A percentile compares a stretch with the other conserved stretches of the same genome.
Evolutionary conservation across 768 basidiomycete species (phyloP).

Genomic region (Pleurotus ostreatus): DNA sequence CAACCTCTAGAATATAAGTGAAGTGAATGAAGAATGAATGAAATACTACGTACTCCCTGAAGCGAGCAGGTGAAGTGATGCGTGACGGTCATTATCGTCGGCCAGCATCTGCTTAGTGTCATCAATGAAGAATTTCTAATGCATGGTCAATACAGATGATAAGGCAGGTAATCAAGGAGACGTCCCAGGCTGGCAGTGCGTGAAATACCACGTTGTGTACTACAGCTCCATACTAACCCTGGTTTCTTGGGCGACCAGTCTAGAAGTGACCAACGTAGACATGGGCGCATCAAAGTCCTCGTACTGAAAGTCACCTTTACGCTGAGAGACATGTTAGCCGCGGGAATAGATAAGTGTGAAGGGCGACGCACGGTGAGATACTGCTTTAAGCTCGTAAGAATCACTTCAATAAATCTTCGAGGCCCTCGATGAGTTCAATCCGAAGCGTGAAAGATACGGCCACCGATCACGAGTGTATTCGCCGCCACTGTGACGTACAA

Average conservation of each 20-base stretch:
- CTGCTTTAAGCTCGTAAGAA: background rate
- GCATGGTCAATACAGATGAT: no score
- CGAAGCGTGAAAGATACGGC: conserved; percentile 36
- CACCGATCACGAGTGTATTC: conserved; percentile 28
- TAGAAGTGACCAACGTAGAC: conserved; percentile 35
- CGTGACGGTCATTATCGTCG: no score
- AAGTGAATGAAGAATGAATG: no score
- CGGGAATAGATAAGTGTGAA: conserved; percentile 4
- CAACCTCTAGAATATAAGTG: no score
- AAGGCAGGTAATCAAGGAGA: no score
- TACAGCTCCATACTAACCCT: conserved; percentile 37
- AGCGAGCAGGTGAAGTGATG: no score
- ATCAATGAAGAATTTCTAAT: no score
- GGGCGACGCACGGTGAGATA: background rate
- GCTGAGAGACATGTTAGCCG: conserved; percentile 17
- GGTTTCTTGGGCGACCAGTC: conserved; percentile 41
- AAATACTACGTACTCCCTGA: no score
- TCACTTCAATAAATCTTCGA: background rate
- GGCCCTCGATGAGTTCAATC: conserved; percentile 34
- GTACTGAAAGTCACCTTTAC: conserved; percentile 31
- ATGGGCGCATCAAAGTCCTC: conserved; percentile 28
- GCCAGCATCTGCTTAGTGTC: no score
- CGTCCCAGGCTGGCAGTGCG: no score
- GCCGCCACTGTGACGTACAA: conserved; percentile 36
- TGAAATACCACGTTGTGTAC: conserved; percentile 24